Evolutionary conservation across 352 stramenopile genomes (phyloP).

Genomic region (Globisporangium mamillatum): DNA sequence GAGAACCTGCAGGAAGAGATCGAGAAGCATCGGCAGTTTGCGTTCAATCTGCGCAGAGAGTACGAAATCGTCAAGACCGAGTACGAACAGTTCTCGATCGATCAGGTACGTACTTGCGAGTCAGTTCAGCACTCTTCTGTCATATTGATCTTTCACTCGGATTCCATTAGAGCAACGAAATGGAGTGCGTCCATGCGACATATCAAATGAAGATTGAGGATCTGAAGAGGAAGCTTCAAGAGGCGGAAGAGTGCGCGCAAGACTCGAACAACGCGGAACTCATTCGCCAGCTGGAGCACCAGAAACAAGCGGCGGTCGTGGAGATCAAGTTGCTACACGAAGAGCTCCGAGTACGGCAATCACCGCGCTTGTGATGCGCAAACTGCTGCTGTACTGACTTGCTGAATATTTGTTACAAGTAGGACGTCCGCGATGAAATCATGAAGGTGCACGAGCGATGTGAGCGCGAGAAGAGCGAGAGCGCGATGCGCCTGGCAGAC

Average conservation of each 20-base stretch:
- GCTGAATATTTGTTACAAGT: background rate
- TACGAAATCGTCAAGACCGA: constrained; percentile 82
- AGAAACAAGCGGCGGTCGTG: constrained; percentile 42
- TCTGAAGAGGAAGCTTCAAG: constrained; percentile 47
- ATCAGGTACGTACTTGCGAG: constrained; percentile 38
- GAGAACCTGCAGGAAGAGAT: constrained; percentile 62
- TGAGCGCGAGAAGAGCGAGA: constrained; percentile 38
- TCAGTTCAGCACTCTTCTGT: background rate
- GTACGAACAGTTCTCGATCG: constrained; percentile 79
- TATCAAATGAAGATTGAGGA: constrained; percentile 60
- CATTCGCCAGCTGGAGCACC: constrained; percentile 53
- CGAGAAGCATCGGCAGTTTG: constrained; percentile 64
- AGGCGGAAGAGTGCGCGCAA: constrained; percentile 36
- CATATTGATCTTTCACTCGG: background rate
- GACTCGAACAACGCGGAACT: constrained; percentile 37
- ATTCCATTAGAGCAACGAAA: constrained; percentile 47
- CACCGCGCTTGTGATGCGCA: background rate
- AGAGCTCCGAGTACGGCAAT: constrained; percentile 47
- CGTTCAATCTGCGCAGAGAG: constrained; percentile 66
- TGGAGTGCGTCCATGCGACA: constrained; percentile 69
- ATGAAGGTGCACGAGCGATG: constrained; percentile 29
- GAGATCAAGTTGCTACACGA: constrained; percentile 63
- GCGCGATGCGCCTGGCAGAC: constrained; percentile 48
- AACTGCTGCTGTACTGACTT: background rate
- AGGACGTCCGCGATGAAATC: constrained; percentile 58